Percentiles rank a stretch among this genome's conserved stretches.
These are phyloP conservation scores for Syzygium grande DNA, from an alignment of 345 rosid species.

Conservation along the genomic window DNA sequence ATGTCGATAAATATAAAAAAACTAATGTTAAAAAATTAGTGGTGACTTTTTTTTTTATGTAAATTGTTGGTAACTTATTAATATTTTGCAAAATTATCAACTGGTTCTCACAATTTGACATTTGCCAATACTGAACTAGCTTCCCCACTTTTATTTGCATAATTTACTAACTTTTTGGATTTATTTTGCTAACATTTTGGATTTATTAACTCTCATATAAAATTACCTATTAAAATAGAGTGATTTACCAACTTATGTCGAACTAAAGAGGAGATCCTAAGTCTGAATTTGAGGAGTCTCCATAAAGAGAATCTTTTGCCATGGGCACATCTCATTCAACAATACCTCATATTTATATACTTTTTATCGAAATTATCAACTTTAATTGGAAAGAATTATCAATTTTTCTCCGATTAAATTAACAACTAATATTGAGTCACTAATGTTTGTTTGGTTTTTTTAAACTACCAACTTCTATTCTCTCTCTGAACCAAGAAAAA, in stretches of 20 bases:
- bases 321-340: neutral
- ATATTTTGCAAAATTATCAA: neutral
- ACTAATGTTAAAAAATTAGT: neutral
- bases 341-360: neutral
- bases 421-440: neutral
- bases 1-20: neutral
- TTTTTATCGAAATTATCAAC: neutral
- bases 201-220: neutral
- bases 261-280: neutral
- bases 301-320: neutral
- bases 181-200: neutral
- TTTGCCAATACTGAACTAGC: neutral
- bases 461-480: neutral
- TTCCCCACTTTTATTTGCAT: neutral
- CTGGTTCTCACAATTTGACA: neutral
- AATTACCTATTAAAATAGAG: neutral
- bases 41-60: neutral
- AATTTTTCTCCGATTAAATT: neutral
- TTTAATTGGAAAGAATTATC: neutral
- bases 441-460: no score
- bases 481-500: neutral
- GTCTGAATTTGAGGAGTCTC: neutral
- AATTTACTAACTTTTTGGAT: neutral
- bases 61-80: neutral
- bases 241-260: neutral